Percentiles rank a stretch among this genome's conserved stretches.
phyloP scores from a whole-genome alignment of 805 yeast species.

The Deakozyma indianensis region DNA sequence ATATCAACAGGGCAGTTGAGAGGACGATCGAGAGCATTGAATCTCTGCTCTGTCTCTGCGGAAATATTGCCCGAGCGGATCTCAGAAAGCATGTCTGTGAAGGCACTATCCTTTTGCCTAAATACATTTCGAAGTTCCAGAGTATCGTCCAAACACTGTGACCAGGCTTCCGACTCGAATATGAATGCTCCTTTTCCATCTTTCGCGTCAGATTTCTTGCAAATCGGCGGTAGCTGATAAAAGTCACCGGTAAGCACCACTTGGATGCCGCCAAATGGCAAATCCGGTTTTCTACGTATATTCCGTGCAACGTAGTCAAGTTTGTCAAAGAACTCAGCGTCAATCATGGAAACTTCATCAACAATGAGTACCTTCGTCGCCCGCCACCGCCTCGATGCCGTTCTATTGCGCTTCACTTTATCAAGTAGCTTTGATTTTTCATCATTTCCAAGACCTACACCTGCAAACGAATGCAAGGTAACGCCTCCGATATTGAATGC shows the following conservation, averaged over 20 bases:
- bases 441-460: constrained; percentile 66
- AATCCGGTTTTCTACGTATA: constrained; percentile 30
- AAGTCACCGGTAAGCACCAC: constrained; percentile 87
- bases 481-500: constrained; percentile 88
- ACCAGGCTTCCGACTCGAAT: constrained; percentile 68
- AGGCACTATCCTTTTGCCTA: constrained; percentile 65
- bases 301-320: constrained; percentile 53
- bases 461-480: constrained; percentile 75
- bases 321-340: constrained; percentile 61
- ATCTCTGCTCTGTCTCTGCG: constrained; percentile 31
- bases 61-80: constrained; percentile 60
- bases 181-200: constrained; percentile 35
- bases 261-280: constrained; percentile 92
- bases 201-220: constrained; percentile 19
- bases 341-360: constrained; percentile 93
- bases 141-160: constrained; percentile 42
- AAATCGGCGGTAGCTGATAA: constrained; percentile 89
- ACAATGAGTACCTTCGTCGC: constrained; percentile 56
- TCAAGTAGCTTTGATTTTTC: constrained; percentile 30
- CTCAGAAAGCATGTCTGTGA: constrained; percentile 68
- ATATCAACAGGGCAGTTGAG: constrained; percentile 52
- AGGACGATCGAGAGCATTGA: constrained; percentile 45
- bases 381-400: constrained; percentile 44
- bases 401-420: constrained; percentile 33
- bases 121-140: constrained; percentile 67